phyloP scores from a whole-genome alignment of 768 basidiomycete species.

The Clavulina sp. region DNA sequence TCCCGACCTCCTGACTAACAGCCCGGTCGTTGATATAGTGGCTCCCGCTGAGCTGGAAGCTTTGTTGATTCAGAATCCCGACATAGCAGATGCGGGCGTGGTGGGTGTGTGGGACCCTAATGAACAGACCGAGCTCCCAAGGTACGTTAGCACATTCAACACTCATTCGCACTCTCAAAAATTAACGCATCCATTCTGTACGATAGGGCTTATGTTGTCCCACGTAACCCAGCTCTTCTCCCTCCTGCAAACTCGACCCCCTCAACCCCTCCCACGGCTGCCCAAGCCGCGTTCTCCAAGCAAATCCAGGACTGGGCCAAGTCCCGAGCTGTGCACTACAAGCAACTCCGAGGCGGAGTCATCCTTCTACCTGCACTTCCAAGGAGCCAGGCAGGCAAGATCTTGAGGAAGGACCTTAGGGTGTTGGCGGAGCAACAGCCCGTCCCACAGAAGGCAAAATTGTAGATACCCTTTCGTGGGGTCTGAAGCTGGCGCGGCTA shows the following conservation, averaged over 20 bases:
- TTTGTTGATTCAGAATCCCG: slow-evolving; percentile 52
- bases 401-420: slow-evolving; percentile 59
- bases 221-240: slow-evolving; percentile 12
- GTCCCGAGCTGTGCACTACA: slow-evolving; percentile 51
- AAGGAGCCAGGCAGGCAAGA: slow-evolving; percentile 57
- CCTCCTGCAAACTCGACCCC: slow-evolving; percentile 14
- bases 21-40: slow-evolving; percentile 29
- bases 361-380: background rate
- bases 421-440: too few species aligned
- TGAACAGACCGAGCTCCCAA: slow-evolving; percentile 69
- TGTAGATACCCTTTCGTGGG: too few species aligned
- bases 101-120: slow-evolving; percentile 50
- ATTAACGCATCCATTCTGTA: background rate
- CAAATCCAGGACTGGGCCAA: slow-evolving; percentile 50
- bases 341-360: slow-evolving; percentile 57
- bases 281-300: slow-evolving; percentile 28
- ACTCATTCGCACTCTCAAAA: background rate
- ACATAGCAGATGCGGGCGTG: slow-evolving; percentile 68
- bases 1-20: background rate
- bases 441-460: too few species aligned
- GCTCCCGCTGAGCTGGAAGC: slow-evolving; percentile 77
- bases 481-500: too few species aligned
- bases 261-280: slow-evolving; percentile 12
- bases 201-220: slow-evolving; percentile 22
- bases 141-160: slow-evolving; percentile 22